Evolutionary conservation across 176 grass and related monocot genomes (phyloP).

Genomic region (Elaeis guineensis): DNA sequence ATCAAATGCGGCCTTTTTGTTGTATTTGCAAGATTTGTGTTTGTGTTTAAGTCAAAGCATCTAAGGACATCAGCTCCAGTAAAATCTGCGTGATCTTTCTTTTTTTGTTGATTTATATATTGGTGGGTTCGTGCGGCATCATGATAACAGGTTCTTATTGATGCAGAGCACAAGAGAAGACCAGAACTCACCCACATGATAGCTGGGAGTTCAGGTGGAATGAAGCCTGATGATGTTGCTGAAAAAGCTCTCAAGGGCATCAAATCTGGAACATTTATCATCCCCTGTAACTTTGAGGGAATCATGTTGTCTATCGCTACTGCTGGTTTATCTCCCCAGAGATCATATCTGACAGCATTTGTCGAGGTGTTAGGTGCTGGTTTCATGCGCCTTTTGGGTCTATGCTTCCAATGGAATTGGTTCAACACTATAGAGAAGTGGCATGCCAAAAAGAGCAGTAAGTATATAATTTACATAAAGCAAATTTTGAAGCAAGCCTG

Average conservation of each 20-base stretch:
- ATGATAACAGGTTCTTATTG: neutral
- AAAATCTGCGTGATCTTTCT: no score
- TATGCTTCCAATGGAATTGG: slow-evolving; percentile 86
- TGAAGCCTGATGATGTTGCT: slow-evolving; percentile 79
- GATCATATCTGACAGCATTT: slow-evolving; percentile 47
- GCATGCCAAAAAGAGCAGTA: slow-evolving; percentile 45
- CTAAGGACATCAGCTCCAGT: no score
- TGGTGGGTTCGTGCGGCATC: neutral
- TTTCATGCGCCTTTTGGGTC: slow-evolving; percentile 57
- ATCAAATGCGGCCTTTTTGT: no score
- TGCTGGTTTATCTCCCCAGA: slow-evolving; percentile 77
- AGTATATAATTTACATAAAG: no score
- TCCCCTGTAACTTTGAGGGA: slow-evolving; percentile 86
- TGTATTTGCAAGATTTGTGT: no score
- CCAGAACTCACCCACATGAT: slow-evolving; percentile 71
- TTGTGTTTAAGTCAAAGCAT: no score
- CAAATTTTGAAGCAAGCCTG: no score
- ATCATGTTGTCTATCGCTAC: slow-evolving; percentile 78
- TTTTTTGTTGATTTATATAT: no score
- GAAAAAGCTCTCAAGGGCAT: slow-evolving; percentile 73
- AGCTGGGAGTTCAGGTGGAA: slow-evolving; percentile 57
- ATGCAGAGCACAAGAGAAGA: slow-evolving; percentile 70
- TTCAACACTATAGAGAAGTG: slow-evolving; percentile 63
- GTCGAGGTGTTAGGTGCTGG: slow-evolving; percentile 58
- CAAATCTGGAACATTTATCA: slow-evolving; percentile 60